phyloP scores from a whole-genome alignment of 257 asterid genomes.

The Nicotiana obtusifolia region DNA sequence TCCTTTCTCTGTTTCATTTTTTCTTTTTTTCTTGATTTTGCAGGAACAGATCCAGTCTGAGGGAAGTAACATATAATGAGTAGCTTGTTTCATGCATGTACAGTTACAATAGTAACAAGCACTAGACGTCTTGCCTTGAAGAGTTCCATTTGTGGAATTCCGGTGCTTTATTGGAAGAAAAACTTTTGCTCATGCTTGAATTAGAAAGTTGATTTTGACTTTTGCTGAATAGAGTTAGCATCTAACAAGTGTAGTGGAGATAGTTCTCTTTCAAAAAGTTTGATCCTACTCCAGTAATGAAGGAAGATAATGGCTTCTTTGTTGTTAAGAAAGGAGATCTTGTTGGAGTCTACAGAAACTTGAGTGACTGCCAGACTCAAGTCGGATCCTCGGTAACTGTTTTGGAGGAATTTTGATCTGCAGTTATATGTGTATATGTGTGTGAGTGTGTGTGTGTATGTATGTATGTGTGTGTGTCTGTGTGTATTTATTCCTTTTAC shows the following conservation, averaged over 20 bases:
- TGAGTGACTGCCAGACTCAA: constrained; percentile 94
- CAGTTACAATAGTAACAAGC: constrained; percentile 33
- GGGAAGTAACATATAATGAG: constrained; percentile 47
- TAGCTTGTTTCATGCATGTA: constrained; percentile 53
- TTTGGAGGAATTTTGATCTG: background rate
- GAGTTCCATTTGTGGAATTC: constrained; percentile 31
- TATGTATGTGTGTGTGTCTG: background rate
- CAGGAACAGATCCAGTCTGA: background rate
- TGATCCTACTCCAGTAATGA: constrained; percentile 39
- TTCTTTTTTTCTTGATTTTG: background rate
- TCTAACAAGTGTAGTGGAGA: constrained; percentile 33
- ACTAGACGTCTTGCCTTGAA: constrained; percentile 27
- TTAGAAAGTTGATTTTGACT: constrained; percentile 34
- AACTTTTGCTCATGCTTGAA: constrained; percentile 29
- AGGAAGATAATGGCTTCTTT: constrained; percentile 87
- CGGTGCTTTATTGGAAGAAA: constrained; percentile 33
- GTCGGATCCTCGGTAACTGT: constrained; percentile 86
- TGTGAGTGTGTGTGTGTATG: background rate
- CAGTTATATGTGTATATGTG: background rate
- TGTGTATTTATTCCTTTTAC: too few relatives aligned
- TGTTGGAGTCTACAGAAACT: constrained; percentile 85
- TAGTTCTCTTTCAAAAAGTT: constrained; percentile 33
- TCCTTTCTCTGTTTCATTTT: background rate
- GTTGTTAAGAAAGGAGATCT: constrained; percentile 92
- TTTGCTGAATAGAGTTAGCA: constrained; percentile 33